Conservation (phyloP, 805 yeast species). For the Ogataea philodendri region DNA sequence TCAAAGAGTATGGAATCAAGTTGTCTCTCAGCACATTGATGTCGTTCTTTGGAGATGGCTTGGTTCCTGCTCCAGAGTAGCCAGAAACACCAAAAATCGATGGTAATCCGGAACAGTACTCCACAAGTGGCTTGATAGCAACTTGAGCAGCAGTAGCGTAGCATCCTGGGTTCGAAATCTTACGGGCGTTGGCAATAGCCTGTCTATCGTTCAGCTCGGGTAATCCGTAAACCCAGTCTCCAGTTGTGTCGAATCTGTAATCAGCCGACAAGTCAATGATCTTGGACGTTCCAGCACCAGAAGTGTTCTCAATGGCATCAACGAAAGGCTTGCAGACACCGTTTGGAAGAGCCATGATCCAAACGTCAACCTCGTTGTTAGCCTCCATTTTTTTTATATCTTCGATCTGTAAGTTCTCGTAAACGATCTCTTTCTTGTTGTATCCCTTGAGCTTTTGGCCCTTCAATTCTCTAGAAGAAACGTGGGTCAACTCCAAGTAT, state of each 20-base stretch:
- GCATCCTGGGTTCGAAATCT: conserved; percentile 97
- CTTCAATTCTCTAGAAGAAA: conserved; percentile 89
- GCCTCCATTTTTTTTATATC: conserved; percentile 80
- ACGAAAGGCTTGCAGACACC: conserved; percentile 93
- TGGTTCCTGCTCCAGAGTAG: conserved; percentile 98
- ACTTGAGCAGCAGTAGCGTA: conserved; percentile 98
- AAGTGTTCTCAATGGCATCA: conserved; percentile 68
- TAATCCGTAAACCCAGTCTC: conserved; percentile 90
- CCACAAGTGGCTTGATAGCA: conserved; percentile 83
- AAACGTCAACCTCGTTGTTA: conserved; percentile 77
- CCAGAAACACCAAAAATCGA: conserved; percentile 95
- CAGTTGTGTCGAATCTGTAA: conserved; percentile 85
- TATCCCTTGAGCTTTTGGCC: conserved; percentile 89
- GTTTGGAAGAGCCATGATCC: conserved; percentile 99
- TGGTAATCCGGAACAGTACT: conserved; percentile 69
- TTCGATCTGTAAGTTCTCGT: conserved; percentile 83
- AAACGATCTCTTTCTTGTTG: conserved; percentile 72
- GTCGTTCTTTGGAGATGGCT: conserved; percentile 96
- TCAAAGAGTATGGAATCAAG: conserved; percentile 90
- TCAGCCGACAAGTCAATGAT: conserved; percentile 94
- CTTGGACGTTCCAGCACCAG: conserved; percentile 59
- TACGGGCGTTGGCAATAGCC: conserved; percentile 64
- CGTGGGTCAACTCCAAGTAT: conserved; percentile 82
- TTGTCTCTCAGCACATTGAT: conserved; percentile 70
- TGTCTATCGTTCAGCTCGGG: conserved; percentile 84